Percentiles rank a stretch among this genome's conserved stretches.
These are phyloP conservation scores for Mortierella sp. DNA, from an alignment of 371 early-diverging fungal genomes.

Conservation along the genomic window DNA sequence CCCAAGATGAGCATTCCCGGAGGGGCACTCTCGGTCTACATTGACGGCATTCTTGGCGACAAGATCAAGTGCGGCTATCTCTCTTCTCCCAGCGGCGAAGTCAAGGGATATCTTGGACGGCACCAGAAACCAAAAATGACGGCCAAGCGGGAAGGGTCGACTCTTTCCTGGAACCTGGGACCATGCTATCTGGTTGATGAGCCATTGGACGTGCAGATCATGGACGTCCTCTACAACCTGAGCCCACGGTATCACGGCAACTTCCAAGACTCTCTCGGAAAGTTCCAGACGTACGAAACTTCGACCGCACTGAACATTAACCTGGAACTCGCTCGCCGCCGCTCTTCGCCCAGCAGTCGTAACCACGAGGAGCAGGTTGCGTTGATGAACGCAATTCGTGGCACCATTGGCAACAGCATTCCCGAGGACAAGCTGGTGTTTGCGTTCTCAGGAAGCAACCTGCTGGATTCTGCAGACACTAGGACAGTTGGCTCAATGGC, in stretches of 20 bases:
- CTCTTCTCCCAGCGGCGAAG: constrained; percentile 59
- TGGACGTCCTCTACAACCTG: constrained; percentile 72
- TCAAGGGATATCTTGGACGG: constrained; percentile 62
- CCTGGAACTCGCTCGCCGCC: constrained; percentile 60
- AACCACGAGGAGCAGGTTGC: constrained; percentile 60
- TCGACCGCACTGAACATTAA: constrained; percentile 70
- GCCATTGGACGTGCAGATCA: constrained; percentile 68
- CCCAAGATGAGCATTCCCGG: constrained; percentile 67
- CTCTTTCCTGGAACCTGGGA: constrained; percentile 76
- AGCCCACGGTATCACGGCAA: constrained; percentile 75
- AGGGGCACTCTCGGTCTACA: constrained; percentile 70
- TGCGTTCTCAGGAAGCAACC: constrained; percentile 74
- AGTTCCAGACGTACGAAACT: constrained; percentile 79
- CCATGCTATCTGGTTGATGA: constrained; percentile 76
- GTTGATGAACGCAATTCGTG: constrained; percentile 69
- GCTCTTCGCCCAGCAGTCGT: constrained; percentile 55
- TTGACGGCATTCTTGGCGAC: constrained; percentile 76
- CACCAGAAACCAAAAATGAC: constrained; percentile 52
- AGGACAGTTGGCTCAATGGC: constrained; percentile 59
- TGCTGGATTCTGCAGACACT: constrained; percentile 62
- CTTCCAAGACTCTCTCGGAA: constrained; percentile 76
- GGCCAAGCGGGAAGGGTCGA: constrained; percentile 43
- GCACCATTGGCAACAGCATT: constrained; percentile 61
- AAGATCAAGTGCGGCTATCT: constrained; percentile 72
- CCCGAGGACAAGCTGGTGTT: constrained; percentile 75